Evolutionary conservation across 176 grass and related monocot genomes (phyloP).

Genomic region (Juncus effusus): DNA sequence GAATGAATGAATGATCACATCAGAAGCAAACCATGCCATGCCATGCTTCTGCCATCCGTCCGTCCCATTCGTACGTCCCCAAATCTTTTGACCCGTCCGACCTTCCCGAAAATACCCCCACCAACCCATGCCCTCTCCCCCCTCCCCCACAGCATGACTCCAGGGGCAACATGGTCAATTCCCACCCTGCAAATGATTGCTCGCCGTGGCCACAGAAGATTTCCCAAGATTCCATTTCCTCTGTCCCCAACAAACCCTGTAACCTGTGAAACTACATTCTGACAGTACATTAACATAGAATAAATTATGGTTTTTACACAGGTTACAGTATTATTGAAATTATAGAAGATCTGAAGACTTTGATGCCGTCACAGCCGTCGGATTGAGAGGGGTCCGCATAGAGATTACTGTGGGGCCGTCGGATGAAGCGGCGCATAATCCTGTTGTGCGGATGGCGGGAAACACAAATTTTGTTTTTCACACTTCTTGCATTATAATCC

Average conservation of each 20-base stretch:
- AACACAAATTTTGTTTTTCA: background rate
- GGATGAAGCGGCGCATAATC: slow-evolving; percentile 13
- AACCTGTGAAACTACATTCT: no score
- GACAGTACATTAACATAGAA: no score
- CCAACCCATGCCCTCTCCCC: no score
- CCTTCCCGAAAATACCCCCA: slow-evolving; percentile 1
- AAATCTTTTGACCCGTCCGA: slow-evolving; percentile 21
- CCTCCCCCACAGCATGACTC: background rate
- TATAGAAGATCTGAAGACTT: slow-evolving; percentile 4
- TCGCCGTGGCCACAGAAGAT: slow-evolving; percentile 14
- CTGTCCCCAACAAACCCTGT: no score
- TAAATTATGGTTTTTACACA: no score
- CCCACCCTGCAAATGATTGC: slow-evolving; percentile 15
- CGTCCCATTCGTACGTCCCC: slow-evolving; percentile 9
- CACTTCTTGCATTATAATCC: no score
- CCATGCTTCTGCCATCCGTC: slow-evolving; percentile 19
- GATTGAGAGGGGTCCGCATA: slow-evolving; percentile 10
- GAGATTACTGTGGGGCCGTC: background rate
- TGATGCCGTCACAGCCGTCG: slow-evolving; percentile 20
- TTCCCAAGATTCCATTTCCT: background rate
- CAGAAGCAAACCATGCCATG: slow-evolving; percentile 20
- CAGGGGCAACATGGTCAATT: slow-evolving; percentile 13
- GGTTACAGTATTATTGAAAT: no score
- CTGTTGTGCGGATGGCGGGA: slow-evolving; percentile 19
- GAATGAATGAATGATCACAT: slow-evolving; percentile 20